phyloP scores from a whole-genome alignment of 2,329 filamentous ascomycete genomes.

The Epichloe elymi region DNA sequence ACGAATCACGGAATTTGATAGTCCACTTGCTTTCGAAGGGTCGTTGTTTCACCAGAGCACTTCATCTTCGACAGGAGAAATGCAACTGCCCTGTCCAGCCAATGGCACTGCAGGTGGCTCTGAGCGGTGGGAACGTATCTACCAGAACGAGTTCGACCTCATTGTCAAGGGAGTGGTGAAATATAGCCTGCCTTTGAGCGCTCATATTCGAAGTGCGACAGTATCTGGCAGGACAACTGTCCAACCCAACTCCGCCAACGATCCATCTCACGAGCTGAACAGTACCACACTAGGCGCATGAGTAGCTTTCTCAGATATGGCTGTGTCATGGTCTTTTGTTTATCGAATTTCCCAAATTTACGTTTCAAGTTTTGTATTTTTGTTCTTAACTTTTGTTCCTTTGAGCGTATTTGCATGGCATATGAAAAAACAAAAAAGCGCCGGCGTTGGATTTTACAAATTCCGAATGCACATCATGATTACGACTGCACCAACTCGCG shows the following conservation, averaged over 20 bases:
- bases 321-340: neutral
- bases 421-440: conserved; percentile 16
- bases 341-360: neutral
- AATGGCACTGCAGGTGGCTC: conserved; percentile 81
- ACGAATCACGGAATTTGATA: conserved; percentile 75
- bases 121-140: conserved; percentile 77
- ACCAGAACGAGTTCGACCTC: conserved; percentile 85
- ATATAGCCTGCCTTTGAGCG: conserved; percentile 56
- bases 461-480: conserved; percentile 17
- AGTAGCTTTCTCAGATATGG: neutral
- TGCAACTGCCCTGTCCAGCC: conserved; percentile 70
- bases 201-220: conserved; percentile 43
- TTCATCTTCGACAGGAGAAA: conserved; percentile 65
- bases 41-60: conserved; percentile 67
- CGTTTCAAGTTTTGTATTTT: neutral
- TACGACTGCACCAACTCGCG: conserved; percentile 12
- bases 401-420: conserved; percentile 24
- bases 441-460: conserved; percentile 21
- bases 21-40: conserved; percentile 75
- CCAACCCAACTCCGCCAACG: conserved; percentile 48
- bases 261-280: conserved; percentile 55
- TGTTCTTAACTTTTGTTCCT: conserved; percentile 17
- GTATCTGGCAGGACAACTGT: conserved; percentile 47
- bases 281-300: conserved; percentile 41
- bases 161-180: conserved; percentile 85